phyloP scores from a whole-genome alignment of 768 basidiomycete species.

The Leccinum broughii region DNA sequence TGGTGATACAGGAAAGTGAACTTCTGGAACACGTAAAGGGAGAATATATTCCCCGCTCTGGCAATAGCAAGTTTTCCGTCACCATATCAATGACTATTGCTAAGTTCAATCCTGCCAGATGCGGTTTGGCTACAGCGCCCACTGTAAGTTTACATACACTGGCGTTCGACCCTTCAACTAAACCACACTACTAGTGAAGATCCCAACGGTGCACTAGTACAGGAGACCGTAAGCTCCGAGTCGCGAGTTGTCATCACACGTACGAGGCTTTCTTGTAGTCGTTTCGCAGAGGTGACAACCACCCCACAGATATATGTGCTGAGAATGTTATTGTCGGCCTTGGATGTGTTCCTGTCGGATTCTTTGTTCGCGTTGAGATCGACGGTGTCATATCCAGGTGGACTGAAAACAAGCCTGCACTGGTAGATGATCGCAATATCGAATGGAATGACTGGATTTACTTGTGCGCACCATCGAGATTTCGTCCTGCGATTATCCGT shows the following conservation, averaged over 20 bases:
- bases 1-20: not conserved
- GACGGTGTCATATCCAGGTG: not conserved
- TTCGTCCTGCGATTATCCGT: too few species aligned
- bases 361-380: slow-evolving; percentile 3
- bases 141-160: not conserved
- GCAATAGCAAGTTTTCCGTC: not conserved
- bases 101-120: not conserved
- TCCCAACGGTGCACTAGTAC: not conserved
- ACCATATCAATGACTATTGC: not conserved
- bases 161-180: not conserved
- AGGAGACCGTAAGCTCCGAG: too few species aligned
- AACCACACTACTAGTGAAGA: not conserved
- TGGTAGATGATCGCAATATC: not conserved
- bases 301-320: slow-evolving; percentile 9
- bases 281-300: not conserved
- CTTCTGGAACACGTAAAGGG: not conserved
- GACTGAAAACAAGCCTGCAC: not conserved
- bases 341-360: slow-evolving; percentile 9
- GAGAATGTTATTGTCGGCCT: slow-evolving; percentile 7
- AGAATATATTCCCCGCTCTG: not conserved
- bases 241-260: slow-evolving; percentile 7
- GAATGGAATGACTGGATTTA: slow-evolving; percentile 1
- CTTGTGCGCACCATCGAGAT: not conserved
- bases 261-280: not conserved
- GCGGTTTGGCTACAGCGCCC: slow-evolving; percentile 1